Base-by-base conservation (phyloP, 2,329 filamentous ascomycete genomes). In the Paraphoma sp. region DNA sequence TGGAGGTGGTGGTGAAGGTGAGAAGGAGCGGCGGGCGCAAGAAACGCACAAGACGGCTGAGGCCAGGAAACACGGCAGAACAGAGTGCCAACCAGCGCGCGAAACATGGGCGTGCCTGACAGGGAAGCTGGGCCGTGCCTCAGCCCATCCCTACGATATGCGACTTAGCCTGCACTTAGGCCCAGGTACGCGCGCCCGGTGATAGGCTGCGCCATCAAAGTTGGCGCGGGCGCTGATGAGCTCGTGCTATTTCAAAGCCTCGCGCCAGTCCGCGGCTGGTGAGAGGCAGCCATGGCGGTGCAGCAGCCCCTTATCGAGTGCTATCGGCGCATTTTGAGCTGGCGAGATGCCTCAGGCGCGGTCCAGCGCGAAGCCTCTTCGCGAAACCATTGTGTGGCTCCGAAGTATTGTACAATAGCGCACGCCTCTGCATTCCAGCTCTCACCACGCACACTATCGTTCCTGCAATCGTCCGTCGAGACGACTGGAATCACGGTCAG, bases 181-280 rank as follows among this genome's bases (percentile, higher is more conserved):
- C 28, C 53, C 71, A 75, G 72, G 72, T 62, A 72, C 72, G 10
- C 11, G 18, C n/a, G 6, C 4, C n/a, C 18, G 33, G 23, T 67
- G 54, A 73, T 72, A 73, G 68, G 70, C 51, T 51, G 55, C 46
- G 41, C 56, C 64, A 70, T 69, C 50, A 57, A 70, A 69, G 68
- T 64, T 70, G 63, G 67, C 59, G 65, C 47, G 54, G 56, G 48
- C 49, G 58, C 54, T 63, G 58, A 63, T 64, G 59, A 57, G 58
- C 63, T 55, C 59, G 51, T 60, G 64, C 69, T 69, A 65, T 65
- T 65, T 60, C 61, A 49, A 55, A 56, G 53, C 54, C 57, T 59
- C 58, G 57, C 54, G 46, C 44, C 54, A 30, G 29, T 17, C 18
- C 14, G 33, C 33, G 33, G 17, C 14, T 42, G 38, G 9, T 11